phyloP scores from a whole-genome alignment of 768 basidiomycete genomes.

The Suillus placidus region DNA sequence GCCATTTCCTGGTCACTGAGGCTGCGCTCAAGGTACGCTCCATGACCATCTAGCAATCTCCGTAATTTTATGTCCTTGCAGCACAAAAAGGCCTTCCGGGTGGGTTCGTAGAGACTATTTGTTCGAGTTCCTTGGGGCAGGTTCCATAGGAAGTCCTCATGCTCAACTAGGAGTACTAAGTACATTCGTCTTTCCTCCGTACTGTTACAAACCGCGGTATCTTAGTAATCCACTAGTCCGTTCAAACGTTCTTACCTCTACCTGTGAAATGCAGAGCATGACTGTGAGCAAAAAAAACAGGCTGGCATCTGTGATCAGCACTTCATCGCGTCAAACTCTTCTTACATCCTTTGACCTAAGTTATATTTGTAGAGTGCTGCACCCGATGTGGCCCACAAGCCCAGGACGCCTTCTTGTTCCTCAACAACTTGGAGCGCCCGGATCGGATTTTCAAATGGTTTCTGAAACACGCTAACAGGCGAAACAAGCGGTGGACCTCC shows the following conservation, averaged over 20 bases:
- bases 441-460: slow-evolving; percentile 41
- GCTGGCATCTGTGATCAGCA: not conserved
- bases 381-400: slow-evolving; percentile 57
- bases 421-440: slow-evolving; percentile 53
- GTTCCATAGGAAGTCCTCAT: not conserved
- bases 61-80: not conserved
- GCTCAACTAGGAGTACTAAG: not conserved
- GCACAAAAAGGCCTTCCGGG: not conserved
- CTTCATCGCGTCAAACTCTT: not conserved
- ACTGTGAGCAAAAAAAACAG: not conserved
- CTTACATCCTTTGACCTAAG: slow-evolving; percentile 44
- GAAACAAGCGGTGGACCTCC: slow-evolving; percentile 41
- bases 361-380: slow-evolving; percentile 49
- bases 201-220: not conserved
- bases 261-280: not conserved
- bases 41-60: not conserved
- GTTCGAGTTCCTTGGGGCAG: not conserved
- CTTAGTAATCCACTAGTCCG: not conserved
- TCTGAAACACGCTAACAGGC: slow-evolving; percentile 27
- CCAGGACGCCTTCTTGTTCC: slow-evolving; percentile 38
- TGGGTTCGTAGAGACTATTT: not conserved
- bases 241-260: not conserved
- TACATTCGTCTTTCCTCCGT: not conserved
- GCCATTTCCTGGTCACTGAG: not conserved
- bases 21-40: not conserved